Conservation (phyloP, 768 basidiomycete genomes). For the Rubroboletus satanas region DNA sequence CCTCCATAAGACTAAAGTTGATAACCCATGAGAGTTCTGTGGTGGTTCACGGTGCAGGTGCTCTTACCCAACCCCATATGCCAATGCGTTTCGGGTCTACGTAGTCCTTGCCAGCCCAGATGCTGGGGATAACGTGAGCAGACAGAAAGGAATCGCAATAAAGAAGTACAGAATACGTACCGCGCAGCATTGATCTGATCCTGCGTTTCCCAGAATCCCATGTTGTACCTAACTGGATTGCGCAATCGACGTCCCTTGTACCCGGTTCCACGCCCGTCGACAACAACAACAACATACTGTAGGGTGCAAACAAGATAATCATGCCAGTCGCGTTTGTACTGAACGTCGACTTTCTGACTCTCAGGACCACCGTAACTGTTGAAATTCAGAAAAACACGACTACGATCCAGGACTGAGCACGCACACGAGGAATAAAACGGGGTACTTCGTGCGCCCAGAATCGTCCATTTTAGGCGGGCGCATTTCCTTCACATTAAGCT, state of each 20-base stretch:
- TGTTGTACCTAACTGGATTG: slow-evolving; percentile 82
- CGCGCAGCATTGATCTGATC: slow-evolving; percentile 90
- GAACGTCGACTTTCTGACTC: slow-evolving; percentile 71
- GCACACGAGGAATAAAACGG: slow-evolving; percentile 87
- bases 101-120: slow-evolving; percentile 84
- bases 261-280: slow-evolving; percentile 94
- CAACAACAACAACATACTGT: slow-evolving; percentile 80
- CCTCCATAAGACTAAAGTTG: slow-evolving; percentile 82
- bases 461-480: slow-evolving; percentile 91
- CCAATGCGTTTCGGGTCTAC: slow-evolving; percentile 88
- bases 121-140: slow-evolving; percentile 35
- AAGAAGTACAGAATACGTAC: slow-evolving; percentile 39
- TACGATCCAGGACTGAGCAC: neutral
- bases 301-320: slow-evolving; percentile 78
- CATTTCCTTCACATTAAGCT: slow-evolving; percentile 87
- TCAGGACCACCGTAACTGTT: slow-evolving; percentile 85
- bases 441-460: slow-evolving; percentile 93
- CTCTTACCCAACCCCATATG: slow-evolving; percentile 94
- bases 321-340: slow-evolving; percentile 78
- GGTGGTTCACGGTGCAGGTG: neutral
- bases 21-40: neutral
- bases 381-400: slow-evolving; percentile 6
- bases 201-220: slow-evolving; percentile 83
- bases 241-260: slow-evolving; percentile 81
- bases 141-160: neutral